phyloP scores from a whole-genome alignment of 192 early-diverging fungal species.

The Polychytrium aggregatum region DNA sequence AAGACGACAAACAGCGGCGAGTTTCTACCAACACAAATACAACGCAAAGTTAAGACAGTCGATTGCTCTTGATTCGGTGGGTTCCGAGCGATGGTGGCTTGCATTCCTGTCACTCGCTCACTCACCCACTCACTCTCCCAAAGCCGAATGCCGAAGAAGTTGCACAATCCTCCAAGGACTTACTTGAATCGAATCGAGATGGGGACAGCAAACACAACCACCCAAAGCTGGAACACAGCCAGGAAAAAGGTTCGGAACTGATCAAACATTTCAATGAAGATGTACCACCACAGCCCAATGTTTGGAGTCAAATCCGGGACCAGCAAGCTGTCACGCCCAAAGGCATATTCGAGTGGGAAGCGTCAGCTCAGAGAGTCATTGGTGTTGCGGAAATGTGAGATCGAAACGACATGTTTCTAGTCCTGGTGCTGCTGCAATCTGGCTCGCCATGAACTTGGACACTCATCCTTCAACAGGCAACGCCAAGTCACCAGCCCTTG shows the following conservation, averaged over 20 bases:
- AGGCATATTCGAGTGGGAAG: background rate
- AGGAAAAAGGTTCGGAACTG: constrained; percentile 92
- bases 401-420: constrained; percentile 6
- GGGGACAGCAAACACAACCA: constrained; percentile 78
- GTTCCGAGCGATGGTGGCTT: no score
- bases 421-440: background rate
- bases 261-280: constrained; percentile 99
- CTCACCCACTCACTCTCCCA: no score
- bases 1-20: constrained; percentile 69
- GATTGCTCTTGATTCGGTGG: no score
- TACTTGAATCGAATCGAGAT: constrained; percentile 70
- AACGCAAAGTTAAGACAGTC: no score
- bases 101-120: no score
- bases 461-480: background rate
- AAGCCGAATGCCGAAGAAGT: background rate
- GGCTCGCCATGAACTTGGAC: background rate
- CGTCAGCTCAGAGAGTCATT: background rate
- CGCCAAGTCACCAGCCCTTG: constrained; percentile 8
- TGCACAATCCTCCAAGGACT: constrained; percentile 2
- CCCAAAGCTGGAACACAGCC: constrained; percentile 88
- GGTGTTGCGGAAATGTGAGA: constrained; percentile 24
- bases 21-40: no score
- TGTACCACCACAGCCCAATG: constrained; percentile 96
- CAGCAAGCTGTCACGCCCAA: constrained; percentile 29
- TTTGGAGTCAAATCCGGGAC: constrained; percentile 91